phyloP scores from a whole-genome alignment of 371 early-diverging fungal species.

The Lichtheimia ornata region DNA sequence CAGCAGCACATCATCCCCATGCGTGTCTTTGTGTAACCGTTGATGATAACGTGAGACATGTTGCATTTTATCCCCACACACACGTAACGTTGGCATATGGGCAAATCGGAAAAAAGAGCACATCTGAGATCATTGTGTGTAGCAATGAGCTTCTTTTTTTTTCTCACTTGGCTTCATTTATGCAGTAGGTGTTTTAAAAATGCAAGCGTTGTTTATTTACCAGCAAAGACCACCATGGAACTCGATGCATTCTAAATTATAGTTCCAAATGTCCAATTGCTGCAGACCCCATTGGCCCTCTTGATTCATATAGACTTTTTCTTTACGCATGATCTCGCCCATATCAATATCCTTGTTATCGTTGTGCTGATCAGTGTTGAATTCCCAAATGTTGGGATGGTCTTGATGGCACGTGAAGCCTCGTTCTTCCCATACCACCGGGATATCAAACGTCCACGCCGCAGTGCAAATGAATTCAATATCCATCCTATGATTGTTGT shows the following conservation, averaged over 20 bases:
- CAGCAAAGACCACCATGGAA: slow-evolving; percentile 40
- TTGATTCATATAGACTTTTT: slow-evolving; percentile 28
- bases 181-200: neutral
- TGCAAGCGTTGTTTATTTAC: slow-evolving; percentile 13
- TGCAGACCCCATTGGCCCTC: slow-evolving; percentile 41
- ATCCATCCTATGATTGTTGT: slow-evolving; percentile 39
- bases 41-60: neutral
- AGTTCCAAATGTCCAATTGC: slow-evolving; percentile 40
- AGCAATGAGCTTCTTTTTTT: neutral
- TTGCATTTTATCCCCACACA: slow-evolving; percentile 11
- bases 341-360: slow-evolving; percentile 30
- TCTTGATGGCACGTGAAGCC: slow-evolving; percentile 47
- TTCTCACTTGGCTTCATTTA: neutral
- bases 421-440: slow-evolving; percentile 31
- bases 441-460: slow-evolving; percentile 35
- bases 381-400: slow-evolving; percentile 43
- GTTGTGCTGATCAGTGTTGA: slow-evolving; percentile 27
- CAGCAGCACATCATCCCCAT: neutral
- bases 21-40: neutral
- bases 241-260: slow-evolving; percentile 35
- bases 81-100: neutral
- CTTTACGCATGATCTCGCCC: slow-evolving; percentile 28
- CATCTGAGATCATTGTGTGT: neutral
- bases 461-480: slow-evolving; percentile 49
- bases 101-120: too few species aligned